phyloP scores from a whole-genome alignment of 331 rosid genomes.

The Telfairia occidentalis region DNA sequence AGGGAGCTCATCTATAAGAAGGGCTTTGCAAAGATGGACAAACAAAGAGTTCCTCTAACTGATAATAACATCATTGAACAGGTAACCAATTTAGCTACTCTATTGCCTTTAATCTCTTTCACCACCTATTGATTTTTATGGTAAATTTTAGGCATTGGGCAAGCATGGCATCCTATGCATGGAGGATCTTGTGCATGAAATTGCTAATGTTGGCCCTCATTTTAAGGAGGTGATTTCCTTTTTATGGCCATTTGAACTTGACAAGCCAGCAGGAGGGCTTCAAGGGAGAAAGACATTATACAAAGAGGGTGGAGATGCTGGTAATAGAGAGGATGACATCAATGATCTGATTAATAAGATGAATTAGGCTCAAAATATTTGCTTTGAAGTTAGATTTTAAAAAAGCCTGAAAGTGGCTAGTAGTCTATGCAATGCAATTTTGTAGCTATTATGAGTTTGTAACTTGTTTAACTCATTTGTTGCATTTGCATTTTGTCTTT shows the following conservation, averaged over 20 bases:
- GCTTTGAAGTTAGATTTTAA: not conserved
- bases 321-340: constrained; percentile 64
- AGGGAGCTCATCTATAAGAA: constrained; percentile 70
- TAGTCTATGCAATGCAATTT: not conserved
- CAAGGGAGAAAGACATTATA: constrained; percentile 41
- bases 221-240: constrained; percentile 61
- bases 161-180: constrained; percentile 54
- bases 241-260: constrained; percentile 67
- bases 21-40: constrained; percentile 44
- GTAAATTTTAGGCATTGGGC: constrained; percentile 47
- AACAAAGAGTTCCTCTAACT: constrained; percentile 69
- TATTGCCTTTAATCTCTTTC: not conserved
- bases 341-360: constrained; percentile 61
- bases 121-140: not conserved
- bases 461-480: not conserved
- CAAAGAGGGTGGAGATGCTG: constrained; percentile 75
- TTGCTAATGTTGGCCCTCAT: constrained; percentile 58
- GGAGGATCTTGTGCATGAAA: constrained; percentile 79
- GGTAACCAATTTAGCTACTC: constrained; percentile 24
- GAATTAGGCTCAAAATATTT: constrained; percentile 33
- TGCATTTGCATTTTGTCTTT: too few species aligned
- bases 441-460: not conserved
- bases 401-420: not conserved
- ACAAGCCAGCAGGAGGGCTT: constrained; percentile 54
- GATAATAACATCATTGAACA: constrained; percentile 75